phyloP scores from a whole-genome alignment of 2,329 filamentous ascomycete species.

The Ophiostoma triangulosporum region DNA sequence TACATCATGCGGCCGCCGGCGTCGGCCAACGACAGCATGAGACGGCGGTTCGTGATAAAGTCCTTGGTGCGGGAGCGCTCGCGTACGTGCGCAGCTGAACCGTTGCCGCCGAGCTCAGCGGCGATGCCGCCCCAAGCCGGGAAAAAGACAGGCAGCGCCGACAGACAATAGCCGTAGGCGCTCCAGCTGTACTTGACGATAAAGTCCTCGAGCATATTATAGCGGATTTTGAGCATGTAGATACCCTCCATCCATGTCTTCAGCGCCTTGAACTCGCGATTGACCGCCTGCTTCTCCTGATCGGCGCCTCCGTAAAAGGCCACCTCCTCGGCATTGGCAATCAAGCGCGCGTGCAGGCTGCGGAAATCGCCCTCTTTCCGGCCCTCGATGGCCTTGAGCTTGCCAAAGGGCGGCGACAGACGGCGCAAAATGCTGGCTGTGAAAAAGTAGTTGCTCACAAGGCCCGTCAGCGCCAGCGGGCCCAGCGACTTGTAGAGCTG shows the following conservation, averaged over 20 bases:
- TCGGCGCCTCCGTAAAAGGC: constrained; percentile 94
- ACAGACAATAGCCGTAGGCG: constrained; percentile 88
- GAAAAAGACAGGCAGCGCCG: constrained; percentile 84
- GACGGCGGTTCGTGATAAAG: constrained; percentile 96
- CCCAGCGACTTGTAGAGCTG: constrained; percentile 88
- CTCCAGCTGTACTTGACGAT: constrained; percentile 98
- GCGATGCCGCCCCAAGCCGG: constrained; percentile 81
- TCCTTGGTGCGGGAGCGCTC: constrained; percentile 90
- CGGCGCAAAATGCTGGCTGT: constrained; percentile 82
- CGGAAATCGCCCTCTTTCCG: constrained; percentile 92
- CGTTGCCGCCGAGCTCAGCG: constrained; percentile 41
- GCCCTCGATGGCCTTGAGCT: constrained; percentile 90
- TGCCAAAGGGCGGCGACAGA: constrained; percentile 89
- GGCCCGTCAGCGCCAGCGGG: constrained; percentile 70
- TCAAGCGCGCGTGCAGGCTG: constrained; percentile 76
- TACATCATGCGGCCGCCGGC: constrained; percentile 99
- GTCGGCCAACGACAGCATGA: constrained; percentile 95
- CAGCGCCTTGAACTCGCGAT: constrained; percentile 82
- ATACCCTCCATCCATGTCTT: constrained; percentile 98
- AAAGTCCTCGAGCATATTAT: constrained; percentile 98
- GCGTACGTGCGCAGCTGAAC: constrained; percentile 32
- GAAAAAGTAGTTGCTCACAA: constrained; percentile 85
- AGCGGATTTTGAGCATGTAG: constrained; percentile 92
- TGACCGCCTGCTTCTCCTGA: constrained; percentile 86
- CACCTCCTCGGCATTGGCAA: constrained; percentile 94